phyloP scores from a whole-genome alignment of 2,329 filamentous ascomycete genomes.

The Microdochium bolleyi region DNA sequence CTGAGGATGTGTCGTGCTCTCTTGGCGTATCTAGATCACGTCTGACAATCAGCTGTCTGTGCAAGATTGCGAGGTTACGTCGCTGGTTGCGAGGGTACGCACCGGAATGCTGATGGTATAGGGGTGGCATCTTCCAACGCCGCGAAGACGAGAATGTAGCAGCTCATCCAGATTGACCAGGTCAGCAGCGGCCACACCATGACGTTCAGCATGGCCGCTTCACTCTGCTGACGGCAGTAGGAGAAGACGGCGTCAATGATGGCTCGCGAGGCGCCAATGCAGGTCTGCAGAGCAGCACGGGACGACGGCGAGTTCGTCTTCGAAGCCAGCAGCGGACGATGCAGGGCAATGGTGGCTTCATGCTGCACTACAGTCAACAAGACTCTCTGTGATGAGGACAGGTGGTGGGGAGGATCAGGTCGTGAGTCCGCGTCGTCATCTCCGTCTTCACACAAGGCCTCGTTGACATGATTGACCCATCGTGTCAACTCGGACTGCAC shows the following conservation, averaged over 20 bases:
- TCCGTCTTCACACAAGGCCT: conserved; percentile 1
- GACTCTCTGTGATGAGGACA: conserved; percentile 2
- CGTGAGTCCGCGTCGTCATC: conserved; percentile 2
- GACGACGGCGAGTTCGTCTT: conserved; percentile 8
- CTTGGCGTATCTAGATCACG: conserved; percentile 6
- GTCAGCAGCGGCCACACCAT: conserved; percentile 11
- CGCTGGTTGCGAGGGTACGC: background rate
- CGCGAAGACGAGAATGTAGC: conserved; percentile 10
- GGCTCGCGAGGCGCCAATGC: conserved; percentile 10
- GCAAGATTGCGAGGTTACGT: background rate
- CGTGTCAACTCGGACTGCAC: conserved; percentile 8
- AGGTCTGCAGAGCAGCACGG: conserved; percentile 9
- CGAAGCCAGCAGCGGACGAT: conserved; percentile 9
- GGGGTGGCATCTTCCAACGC: conserved; percentile 6
- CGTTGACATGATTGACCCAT: conserved; percentile 9
- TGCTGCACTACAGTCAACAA: conserved; percentile 8
- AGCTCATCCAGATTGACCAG: conserved; percentile 13
- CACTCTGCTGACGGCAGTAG: background rate
- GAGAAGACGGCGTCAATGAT: conserved; percentile 7
- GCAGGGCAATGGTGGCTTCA: conserved; percentile 9
- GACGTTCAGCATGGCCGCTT: background rate
- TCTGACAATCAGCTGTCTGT: background rate
- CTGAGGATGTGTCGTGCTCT: conserved; percentile 6
- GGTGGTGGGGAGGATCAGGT: background rate
- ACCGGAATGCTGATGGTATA: background rate